Conservation (phyloP, 257 asterid genomes). For the Solanum piurae region DNA sequence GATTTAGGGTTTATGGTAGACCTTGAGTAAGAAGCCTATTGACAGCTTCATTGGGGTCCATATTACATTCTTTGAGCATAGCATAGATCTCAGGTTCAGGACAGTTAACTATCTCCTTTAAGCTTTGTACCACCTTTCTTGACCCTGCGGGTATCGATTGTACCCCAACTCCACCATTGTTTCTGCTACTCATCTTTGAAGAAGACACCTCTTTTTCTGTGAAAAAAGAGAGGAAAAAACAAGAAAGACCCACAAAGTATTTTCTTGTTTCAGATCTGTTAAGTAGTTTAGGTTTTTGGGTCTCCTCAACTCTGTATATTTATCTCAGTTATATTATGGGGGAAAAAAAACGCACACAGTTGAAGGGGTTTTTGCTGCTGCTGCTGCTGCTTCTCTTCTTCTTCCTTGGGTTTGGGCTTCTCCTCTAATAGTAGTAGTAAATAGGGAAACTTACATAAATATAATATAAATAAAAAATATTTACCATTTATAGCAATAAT, state of each 20-base stretch:
- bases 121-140: slow-evolving; percentile 71
- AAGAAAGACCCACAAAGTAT: background rate
- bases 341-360: background rate
- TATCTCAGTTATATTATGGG: background rate
- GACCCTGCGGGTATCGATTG: slow-evolving; percentile 48
- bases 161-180: slow-evolving; percentile 3
- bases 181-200: slow-evolving; percentile 2
- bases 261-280: background rate
- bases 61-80: slow-evolving; percentile 79
- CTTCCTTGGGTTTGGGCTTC: background rate
- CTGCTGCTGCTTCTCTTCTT: background rate
- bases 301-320: background rate
- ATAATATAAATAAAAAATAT: no score
- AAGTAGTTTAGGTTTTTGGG: background rate
- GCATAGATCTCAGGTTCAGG: slow-evolving; percentile 90
- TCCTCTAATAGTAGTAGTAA: background rate
- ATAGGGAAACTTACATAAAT: no score
- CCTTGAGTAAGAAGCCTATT: slow-evolving; percentile 81
- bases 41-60: slow-evolving; percentile 94
- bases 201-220: background rate
- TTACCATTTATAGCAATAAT: no score
- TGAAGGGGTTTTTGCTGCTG: background rate
- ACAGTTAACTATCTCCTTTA: slow-evolving; percentile 78
- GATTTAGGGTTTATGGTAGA: slow-evolving; percentile 8
- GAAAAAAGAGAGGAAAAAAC: background rate